Evolutionary conservation across 441 rosid genomes (phyloP), one percentile per base, ranked within the genome.

Genomic region (Erodium moschatum): DNA sequence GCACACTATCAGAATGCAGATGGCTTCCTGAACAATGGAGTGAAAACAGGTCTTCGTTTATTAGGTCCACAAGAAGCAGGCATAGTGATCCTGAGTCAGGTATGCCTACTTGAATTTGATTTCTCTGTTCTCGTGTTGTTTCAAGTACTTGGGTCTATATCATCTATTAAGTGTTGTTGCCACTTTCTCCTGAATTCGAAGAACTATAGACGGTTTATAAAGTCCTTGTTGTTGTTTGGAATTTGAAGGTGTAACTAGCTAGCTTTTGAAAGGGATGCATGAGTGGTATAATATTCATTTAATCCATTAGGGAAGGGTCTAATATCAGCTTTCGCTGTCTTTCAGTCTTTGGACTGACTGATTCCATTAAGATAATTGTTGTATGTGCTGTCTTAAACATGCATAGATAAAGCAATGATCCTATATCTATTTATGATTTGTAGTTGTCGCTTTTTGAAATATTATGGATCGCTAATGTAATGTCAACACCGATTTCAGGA

Each of bases 61-160:
- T 78, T 94, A 75, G 76, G 73, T 69, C 65, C 78, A 0, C 97
- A 94, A 75, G 84, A 85, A 80, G 73, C 86, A 52, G 96, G 97
- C 72, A 71, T 86, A 2, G 96, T 87, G 69, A 81, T 91, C 58
- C 94, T 94, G 66, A 81, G 81, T 73, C 95, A 91, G 96, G 98
- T 90, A 71, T 73, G 44, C 48, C 20, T n/a, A 20, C 64, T 29
- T 29, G 21, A 38, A 20, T 63, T 70, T 50, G 3, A 3, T 65
- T 60, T 46, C 16, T 44, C 58, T n/a, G 29, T 75, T 20, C 67
- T 61, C 64, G 46, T 6, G 29, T 20, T 20, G 8, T 15, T 38
- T 16, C 9, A 31, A 64, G 29, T 13, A 9, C 8, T 7, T 38
- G 12, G 18, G 11, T 54, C 11, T 27, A 12, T 21, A 20, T 8